Evolutionary conservation across 176 grass and related monocot species (phyloP).

Genomic region (Tillandsia leiboldiana): DNA sequence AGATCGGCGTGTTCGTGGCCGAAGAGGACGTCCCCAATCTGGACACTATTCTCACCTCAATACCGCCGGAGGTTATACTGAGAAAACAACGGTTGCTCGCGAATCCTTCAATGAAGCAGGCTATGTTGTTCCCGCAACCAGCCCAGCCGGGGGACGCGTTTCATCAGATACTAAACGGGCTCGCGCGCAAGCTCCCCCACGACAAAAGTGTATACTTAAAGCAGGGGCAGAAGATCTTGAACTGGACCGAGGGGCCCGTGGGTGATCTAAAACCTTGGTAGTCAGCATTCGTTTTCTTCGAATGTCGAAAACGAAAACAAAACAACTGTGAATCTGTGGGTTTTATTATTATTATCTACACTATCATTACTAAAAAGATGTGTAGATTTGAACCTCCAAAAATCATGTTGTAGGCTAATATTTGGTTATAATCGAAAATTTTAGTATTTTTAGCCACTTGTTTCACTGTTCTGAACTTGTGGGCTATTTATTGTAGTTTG

Average conservation of each 20-base stretch:
- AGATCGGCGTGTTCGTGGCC: constrained; percentile 74
- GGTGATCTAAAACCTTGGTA: constrained; percentile 81
- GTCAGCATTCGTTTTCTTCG: background rate
- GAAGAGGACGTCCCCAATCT: constrained; percentile 71
- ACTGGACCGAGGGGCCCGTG: constrained; percentile 73
- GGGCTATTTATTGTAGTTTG: too few relatives aligned
- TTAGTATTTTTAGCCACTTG: too few relatives aligned
- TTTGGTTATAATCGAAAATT: too few relatives aligned
- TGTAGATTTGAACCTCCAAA: too few relatives aligned
- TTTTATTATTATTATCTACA: too few relatives aligned
- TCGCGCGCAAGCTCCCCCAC: constrained; percentile 78
- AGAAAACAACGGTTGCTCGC: constrained; percentile 86
- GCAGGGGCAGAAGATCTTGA: constrained; percentile 52
- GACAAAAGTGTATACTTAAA: constrained; percentile 55
- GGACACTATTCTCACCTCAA: constrained; percentile 83
- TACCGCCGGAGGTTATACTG: constrained; percentile 72
- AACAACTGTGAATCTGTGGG: too few relatives aligned
- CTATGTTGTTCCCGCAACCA: constrained; percentile 81
- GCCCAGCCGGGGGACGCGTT: constrained; percentile 69
- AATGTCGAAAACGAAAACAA: too few relatives aligned
- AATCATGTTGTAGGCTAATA: too few relatives aligned
- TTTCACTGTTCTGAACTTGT: too few relatives aligned
- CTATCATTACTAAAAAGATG: too few relatives aligned
- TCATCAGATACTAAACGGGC: constrained; percentile 84
- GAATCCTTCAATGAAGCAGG: constrained; percentile 88